These are phyloP conservation scores for Bipolaris bicolor DNA, from an alignment of 2,329 filamentous ascomycete species.

Conservation along the genomic window DNA sequence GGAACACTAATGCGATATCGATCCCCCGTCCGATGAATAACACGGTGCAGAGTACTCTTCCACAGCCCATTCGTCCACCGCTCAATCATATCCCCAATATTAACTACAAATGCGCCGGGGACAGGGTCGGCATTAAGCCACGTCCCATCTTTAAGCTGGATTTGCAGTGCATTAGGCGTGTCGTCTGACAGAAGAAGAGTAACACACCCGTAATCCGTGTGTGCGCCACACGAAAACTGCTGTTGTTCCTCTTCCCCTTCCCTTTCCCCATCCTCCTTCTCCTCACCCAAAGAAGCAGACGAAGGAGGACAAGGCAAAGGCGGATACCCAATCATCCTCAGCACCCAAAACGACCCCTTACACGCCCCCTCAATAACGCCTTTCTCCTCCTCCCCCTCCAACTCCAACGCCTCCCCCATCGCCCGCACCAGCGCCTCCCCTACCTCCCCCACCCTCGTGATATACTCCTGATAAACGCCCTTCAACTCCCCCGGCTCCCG, in stretches of 20 bases:
- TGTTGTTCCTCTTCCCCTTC: conserved; percentile 3
- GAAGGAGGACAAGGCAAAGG: conserved; percentile 24
- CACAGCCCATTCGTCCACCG: conserved; percentile 54
- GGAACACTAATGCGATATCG: conserved; percentile 53
- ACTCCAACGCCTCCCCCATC: conserved; percentile 48
- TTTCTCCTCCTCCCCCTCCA: conserved; percentile 31
- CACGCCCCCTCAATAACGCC: conserved; percentile 44
- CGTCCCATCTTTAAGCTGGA: conserved; percentile 49
- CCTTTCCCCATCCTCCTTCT: too few species aligned
- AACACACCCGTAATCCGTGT: conserved; percentile 56
- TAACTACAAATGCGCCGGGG: conserved; percentile 55
- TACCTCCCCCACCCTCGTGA: conserved; percentile 36
- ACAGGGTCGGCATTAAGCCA: conserved; percentile 57
- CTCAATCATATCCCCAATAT: conserved; percentile 59
- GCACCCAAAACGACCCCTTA: conserved; percentile 48
- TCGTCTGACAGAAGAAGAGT: conserved; percentile 55
- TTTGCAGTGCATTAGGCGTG: conserved; percentile 53
- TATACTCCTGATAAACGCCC: conserved; percentile 41
- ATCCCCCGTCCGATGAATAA: conserved; percentile 50
- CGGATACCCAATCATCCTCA: conserved; percentile 51
- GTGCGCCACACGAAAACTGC: conserved; percentile 51
- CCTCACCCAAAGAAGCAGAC: too few species aligned
- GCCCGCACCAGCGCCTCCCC: conserved; percentile 45
- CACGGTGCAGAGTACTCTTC: conserved; percentile 54
- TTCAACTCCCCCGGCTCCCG: conserved; percentile 36